Conservation (phyloP, 2,329 filamentous ascomycete species). For the Laburnicola sp. region DNA sequence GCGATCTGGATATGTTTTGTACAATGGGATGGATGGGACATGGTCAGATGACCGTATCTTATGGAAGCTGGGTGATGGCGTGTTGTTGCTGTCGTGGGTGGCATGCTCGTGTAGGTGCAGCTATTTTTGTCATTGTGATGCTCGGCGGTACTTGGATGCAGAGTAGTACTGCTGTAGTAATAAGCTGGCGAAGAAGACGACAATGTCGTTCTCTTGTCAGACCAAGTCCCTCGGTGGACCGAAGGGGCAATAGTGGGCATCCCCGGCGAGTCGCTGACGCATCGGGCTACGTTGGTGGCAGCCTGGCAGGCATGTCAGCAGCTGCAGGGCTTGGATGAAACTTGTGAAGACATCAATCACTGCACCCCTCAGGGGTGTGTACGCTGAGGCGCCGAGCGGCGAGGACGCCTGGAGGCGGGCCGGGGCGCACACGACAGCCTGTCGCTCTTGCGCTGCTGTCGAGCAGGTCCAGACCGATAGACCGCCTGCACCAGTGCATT, state of each 20-base stretch:
- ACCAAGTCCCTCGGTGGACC: neutral
- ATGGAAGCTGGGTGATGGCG: neutral
- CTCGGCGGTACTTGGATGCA: neutral
- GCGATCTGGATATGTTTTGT: too few relatives aligned
- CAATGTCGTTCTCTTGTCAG: neutral
- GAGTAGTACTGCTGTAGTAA: neutral
- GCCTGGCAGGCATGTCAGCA: neutral
- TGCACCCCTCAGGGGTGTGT: neutral
- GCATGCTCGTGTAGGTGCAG: neutral
- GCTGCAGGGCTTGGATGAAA: neutral
- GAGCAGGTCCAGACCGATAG: conserved; percentile 1
- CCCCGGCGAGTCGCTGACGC: neutral
- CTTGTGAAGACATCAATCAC: neutral
- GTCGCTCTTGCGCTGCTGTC: neutral
- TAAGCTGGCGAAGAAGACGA: neutral
- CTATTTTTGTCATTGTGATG: neutral
- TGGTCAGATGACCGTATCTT: too few relatives aligned
- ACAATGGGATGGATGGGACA: neutral
- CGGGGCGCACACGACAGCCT: conserved; percentile 5
- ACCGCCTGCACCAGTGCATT: neutral
- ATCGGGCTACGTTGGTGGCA: neutral
- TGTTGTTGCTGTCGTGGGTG: neutral
- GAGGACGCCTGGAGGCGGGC: neutral
- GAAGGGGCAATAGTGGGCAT: neutral
- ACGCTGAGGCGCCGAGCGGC: too few relatives aligned